Conservation (phyloP, 2,329 filamentous ascomycete species). For the Diaporthe citrichinensis region DNA sequence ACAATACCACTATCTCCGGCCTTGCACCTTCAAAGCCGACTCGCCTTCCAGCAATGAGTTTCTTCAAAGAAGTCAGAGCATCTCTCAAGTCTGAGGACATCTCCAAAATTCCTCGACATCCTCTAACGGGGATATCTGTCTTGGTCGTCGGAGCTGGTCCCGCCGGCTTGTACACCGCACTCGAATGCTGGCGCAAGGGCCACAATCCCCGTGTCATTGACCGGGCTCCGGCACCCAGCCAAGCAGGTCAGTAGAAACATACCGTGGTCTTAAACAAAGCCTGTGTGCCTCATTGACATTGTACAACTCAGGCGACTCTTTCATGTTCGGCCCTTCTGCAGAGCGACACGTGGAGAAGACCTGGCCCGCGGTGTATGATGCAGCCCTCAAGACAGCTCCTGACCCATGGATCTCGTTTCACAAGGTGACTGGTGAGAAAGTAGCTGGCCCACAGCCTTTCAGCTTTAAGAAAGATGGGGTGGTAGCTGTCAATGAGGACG, state of each 20-base stretch:
- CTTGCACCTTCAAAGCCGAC: background rate
- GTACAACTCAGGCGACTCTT: conserved; percentile 44
- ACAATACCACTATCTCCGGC: background rate
- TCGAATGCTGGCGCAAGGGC: conserved; percentile 43
- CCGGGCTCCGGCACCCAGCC: conserved; percentile 20
- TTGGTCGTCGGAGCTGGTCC: conserved; percentile 40
- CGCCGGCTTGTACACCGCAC: conserved; percentile 36
- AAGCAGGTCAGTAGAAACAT: conserved; percentile 19
- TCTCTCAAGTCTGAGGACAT: background rate
- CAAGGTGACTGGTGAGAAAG: conserved; percentile 44
- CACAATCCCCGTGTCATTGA: conserved; percentile 37
- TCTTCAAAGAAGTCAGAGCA: conserved; percentile 17
- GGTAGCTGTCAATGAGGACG: conserved; percentile 6
- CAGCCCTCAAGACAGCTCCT: conserved; percentile 33
- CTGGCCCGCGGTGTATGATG: conserved; percentile 42
- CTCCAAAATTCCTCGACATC: conserved; percentile 13
- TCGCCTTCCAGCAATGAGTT: conserved; percentile 8
- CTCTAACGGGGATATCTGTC: conserved; percentile 34
- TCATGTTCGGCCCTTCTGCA: conserved; percentile 43
- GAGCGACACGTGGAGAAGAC: conserved; percentile 40
- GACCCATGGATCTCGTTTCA: conserved; percentile 44
- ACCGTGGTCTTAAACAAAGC: rapidly evolving
- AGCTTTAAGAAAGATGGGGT: conserved; percentile 34
- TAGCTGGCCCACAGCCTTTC: conserved; percentile 42
- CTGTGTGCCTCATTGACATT: background rate